A percentile compares a stretch with the other conserved stretches of the same genome.
These are phyloP conservation scores for Paragyromitra xinjiangensis DNA, from an alignment of 495 filamentous ascomycete species.

Conservation along the genomic window DNA sequence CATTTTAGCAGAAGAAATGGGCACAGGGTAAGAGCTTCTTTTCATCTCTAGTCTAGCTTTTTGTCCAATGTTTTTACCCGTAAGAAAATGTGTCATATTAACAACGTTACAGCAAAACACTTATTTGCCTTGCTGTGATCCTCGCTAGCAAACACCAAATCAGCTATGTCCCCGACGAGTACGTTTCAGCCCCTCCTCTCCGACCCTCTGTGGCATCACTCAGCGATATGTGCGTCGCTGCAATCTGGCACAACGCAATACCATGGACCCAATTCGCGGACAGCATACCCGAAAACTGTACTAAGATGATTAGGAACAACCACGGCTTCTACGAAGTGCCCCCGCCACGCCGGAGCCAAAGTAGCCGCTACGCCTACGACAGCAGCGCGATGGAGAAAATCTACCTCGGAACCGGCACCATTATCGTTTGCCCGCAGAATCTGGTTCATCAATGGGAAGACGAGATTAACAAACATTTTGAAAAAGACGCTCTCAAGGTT, in stretches of 20 bases:
- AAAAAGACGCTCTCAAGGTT: conserved; percentile 67
- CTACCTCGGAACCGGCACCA: conserved; percentile 71
- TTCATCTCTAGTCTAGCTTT: conserved; percentile 40
- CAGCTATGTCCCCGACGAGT: conserved; percentile 70
- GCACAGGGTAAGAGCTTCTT: conserved; percentile 51
- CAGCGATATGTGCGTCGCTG: conserved; percentile 61
- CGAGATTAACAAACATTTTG: conserved; percentile 75
- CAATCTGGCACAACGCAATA: conserved; percentile 69
- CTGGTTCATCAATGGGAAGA: conserved; percentile 74
- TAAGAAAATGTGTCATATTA: background rate
- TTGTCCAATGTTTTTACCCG: background rate
- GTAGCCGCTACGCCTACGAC: conserved; percentile 35
- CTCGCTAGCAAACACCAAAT: conserved; percentile 79
- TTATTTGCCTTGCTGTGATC: conserved; percentile 84
- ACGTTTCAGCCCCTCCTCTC: conserved; percentile 58
- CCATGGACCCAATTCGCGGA: conserved; percentile 68
- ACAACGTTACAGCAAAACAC: conserved; percentile 74
- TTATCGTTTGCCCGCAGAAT: conserved; percentile 75
- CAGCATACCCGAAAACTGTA: conserved; percentile 61
- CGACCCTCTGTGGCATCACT: conserved; percentile 65
- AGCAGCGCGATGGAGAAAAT: conserved; percentile 61
- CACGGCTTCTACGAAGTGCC: conserved; percentile 67
- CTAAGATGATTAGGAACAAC: conserved; percentile 66
- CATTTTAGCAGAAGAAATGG: conserved; percentile 77
- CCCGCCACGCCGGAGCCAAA: conserved; percentile 61